Percentiles rank a stretch among this genome's conserved stretches.
Evolutionary conservation across 257 asterid species (phyloP).

Genomic region (Knoxia roxburghii): DNA sequence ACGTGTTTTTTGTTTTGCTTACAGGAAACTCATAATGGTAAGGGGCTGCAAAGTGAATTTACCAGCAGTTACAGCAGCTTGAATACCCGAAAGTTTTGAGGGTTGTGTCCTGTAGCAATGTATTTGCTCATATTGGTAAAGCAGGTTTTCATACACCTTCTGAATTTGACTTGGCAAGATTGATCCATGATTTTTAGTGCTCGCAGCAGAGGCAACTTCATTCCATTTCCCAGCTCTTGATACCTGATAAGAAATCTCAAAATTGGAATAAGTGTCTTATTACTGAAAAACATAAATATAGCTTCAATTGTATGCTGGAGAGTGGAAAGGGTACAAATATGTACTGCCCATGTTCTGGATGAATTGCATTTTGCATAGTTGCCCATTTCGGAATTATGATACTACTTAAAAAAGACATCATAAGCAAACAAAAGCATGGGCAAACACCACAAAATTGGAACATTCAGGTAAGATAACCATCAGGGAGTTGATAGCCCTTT

Average conservation of each 20-base stretch:
- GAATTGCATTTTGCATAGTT: background rate
- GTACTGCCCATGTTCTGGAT: background rate
- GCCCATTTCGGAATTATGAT: background rate
- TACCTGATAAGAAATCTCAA: slow-evolving; percentile 33
- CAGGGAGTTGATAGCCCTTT: background rate
- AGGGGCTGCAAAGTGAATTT: background rate
- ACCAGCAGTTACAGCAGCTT: slow-evolving; percentile 19
- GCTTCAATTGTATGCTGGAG: background rate
- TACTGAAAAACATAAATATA: background rate
- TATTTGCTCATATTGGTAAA: slow-evolving; percentile 58
- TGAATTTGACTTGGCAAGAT: slow-evolving; percentile 47
- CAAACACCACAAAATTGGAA: background rate
- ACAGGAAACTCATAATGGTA: background rate
- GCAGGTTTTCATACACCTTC: slow-evolving; percentile 40
- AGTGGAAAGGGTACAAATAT: background rate
- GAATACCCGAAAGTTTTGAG: slow-evolving; percentile 24
- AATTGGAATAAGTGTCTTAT: background rate
- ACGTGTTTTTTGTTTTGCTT: background rate
- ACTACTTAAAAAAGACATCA: background rate
- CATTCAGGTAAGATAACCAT: background rate
- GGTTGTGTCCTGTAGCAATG: slow-evolving; percentile 41
- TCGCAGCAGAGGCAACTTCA: slow-evolving; percentile 45
- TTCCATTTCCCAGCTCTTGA: slow-evolving; percentile 59
- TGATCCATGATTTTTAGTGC: slow-evolving; percentile 19
- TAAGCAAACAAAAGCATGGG: background rate